A percentile compares a stretch with the other conserved stretches of the same genome.
phyloP scores from a whole-genome alignment of 73 alveolate genomes.

The Tetrahymena thermophila region DNA sequence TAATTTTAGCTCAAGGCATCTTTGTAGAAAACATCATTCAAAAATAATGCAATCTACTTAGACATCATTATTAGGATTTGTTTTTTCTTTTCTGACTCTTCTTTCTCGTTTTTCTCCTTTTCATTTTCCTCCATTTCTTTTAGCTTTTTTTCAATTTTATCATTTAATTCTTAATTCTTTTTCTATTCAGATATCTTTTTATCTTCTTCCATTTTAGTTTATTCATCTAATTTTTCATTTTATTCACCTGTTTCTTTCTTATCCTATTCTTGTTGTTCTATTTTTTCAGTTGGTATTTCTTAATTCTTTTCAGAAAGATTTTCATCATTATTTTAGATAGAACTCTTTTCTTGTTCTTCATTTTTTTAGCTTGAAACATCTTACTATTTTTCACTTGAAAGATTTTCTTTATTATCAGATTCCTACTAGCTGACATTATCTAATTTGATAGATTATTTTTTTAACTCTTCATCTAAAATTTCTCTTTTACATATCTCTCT shows the following conservation, averaged over 20 bases:
- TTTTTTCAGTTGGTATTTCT: conserved; percentile 9
- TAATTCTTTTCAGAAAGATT: neutral
- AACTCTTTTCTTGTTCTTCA: neutral
- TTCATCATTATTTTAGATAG: neutral
- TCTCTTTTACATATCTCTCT: neutral
- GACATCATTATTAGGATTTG: neutral
- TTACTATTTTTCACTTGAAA: neutral
- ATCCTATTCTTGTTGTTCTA: neutral
- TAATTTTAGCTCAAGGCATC: neutral
- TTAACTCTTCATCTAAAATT: neutral
- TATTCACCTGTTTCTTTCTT: neutral
- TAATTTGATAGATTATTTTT: neutral
- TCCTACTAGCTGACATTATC: neutral
- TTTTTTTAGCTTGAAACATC: too few relatives aligned
- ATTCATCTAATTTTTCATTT: neutral
- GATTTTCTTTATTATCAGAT: neutral
- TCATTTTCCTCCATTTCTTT: neutral
- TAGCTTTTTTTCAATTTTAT: neutral
- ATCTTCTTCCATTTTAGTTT: neutral
- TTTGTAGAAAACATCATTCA: neutral
- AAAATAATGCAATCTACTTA: neutral
- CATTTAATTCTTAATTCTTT: neutral
- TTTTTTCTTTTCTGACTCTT: neutral
- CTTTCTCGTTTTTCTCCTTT: neutral
- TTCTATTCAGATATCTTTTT: neutral